A percentile compares a stretch with the other conserved stretches of the same genome.
Conservation (phyloP, 2,329 filamentous ascomycete genomes). For the Diaporthe sp. region DNA sequence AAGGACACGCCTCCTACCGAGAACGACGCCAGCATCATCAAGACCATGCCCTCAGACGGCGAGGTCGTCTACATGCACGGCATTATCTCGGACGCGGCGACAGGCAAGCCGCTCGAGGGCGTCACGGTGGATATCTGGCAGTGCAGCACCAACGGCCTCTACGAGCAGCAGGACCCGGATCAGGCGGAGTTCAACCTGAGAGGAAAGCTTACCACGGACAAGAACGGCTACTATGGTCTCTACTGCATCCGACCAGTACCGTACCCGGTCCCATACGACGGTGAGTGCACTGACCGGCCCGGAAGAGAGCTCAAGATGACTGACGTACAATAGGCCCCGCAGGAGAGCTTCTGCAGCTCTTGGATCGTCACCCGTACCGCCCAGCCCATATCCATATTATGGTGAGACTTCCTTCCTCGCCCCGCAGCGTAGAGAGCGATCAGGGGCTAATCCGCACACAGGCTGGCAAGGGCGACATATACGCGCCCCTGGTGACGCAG, state of each 20-base stretch:
- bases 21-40: slow-evolving; percentile 78
- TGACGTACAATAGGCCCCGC: slow-evolving; percentile 60
- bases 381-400: slow-evolving; percentile 73
- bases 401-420: slow-evolving; percentile 49
- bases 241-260: slow-evolving; percentile 68
- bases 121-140: slow-evolving; percentile 85
- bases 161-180: slow-evolving; percentile 77
- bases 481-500: slow-evolving; percentile 65
- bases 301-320: slow-evolving; percentile 4
- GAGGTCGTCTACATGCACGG: slow-evolving; percentile 76
- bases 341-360: slow-evolving; percentile 62
- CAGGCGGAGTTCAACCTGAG: slow-evolving; percentile 74
- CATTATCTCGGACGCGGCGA: slow-evolving; percentile 64
- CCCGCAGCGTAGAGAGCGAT: no score
- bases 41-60: slow-evolving; percentile 59
- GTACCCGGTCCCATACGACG: slow-evolving; percentile 49
- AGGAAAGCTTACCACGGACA: slow-evolving; percentile 74
- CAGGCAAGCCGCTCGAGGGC: slow-evolving; percentile 72
- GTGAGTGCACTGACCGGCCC: slow-evolving; percentile 19
- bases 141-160: slow-evolving; percentile 77
- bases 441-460: slow-evolving; percentile 24
- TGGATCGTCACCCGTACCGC: slow-evolving; percentile 68
- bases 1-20: slow-evolving; percentile 76
- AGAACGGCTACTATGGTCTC: slow-evolving; percentile 70
- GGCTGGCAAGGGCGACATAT: slow-evolving; percentile 41